A percentile compares a stretch with the other conserved stretches of the same genome.
These are phyloP conservation scores for Petasospora rhodanensis DNA, from an alignment of 1,139 yeast genomes.

Conservation along the genomic window DNA sequence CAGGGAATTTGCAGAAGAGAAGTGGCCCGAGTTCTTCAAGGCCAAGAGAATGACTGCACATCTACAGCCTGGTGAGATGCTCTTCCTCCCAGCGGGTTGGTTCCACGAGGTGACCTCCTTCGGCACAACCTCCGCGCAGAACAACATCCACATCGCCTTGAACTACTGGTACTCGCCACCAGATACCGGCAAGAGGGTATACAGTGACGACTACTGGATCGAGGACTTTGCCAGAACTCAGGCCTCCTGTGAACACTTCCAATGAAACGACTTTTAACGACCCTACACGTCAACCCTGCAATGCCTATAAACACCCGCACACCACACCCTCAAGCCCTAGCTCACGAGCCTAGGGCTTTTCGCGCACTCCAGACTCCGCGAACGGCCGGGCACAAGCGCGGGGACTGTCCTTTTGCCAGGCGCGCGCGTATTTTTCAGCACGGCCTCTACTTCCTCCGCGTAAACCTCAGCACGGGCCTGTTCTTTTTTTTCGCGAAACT, in stretches of 20 bases:
- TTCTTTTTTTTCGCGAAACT: too few species aligned
- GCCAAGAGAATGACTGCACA: conserved; percentile 42
- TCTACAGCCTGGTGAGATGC: conserved; percentile 58
- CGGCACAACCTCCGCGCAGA: conserved; percentile 30
- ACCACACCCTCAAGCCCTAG: conserved; percentile 1
- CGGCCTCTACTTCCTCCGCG: too few species aligned
- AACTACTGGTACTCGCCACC: conserved; percentile 79
- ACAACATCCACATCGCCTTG: conserved; percentile 49
- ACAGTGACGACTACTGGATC: conserved; percentile 47
- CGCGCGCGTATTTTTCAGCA: too few species aligned
- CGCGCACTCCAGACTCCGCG: too few species aligned
- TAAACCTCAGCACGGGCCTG: neutral
- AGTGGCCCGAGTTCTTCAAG: conserved; percentile 45
- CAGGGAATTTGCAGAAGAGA: conserved; percentile 28
- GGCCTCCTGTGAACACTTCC: conserved; percentile 23
- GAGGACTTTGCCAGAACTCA: conserved; percentile 42
- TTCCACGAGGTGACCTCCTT: conserved; percentile 77
- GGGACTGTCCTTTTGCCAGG: too few species aligned
- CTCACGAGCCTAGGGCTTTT: neutral
- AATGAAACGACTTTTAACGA: too few species aligned
- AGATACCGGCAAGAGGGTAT: conserved; percentile 33
- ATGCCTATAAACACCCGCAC: conserved; percentile 6
- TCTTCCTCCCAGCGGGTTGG: conserved; percentile 75
- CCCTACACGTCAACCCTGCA: neutral
- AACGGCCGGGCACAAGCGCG: too few species aligned